Percentiles rank a stretch among this genome's conserved stretches.
Evolutionary conservation across 108 stramenopile genomes (phyloP).

Genomic region (Discostella pseudostelligera): DNA sequence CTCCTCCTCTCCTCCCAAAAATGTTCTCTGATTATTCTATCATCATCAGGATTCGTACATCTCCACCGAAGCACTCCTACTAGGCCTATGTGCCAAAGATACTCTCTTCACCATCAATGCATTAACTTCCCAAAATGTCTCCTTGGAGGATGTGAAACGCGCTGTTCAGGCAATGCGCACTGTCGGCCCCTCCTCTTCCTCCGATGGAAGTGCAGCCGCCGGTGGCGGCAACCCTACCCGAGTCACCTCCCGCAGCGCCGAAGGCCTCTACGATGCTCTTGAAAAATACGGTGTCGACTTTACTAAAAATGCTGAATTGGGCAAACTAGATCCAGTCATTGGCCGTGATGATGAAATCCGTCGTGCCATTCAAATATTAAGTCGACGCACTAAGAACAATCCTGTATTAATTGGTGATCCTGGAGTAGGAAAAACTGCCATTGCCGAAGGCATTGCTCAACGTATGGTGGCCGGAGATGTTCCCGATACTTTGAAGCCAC

Average conservation of each 20-base stretch:
- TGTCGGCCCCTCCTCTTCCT: constrained; percentile 34
- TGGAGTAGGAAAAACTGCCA: constrained; percentile 96
- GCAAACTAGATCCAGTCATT: constrained; percentile 94
- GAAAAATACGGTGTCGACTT: constrained; percentile 93
- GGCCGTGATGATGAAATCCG: constrained; percentile 97
- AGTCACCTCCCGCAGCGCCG: constrained; percentile 67
- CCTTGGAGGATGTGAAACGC: constrained; percentile 51
- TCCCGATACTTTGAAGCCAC: constrained; percentile 73
- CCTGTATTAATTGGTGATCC: constrained; percentile 96
- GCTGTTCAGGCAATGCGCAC: constrained; percentile 62
- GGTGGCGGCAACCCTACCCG: constrained; percentile 34
- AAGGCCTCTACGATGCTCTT: constrained; percentile 91
- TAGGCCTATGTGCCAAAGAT: constrained; percentile 67
- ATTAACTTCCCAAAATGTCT: constrained; percentile 53
- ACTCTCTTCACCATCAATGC: constrained; percentile 62
- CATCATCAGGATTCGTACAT: constrained; percentile 70
- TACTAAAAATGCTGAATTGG: constrained; percentile 73
- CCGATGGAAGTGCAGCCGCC: constrained; percentile 18
- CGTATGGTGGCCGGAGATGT: constrained; percentile 89
- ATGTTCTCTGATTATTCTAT: too few species aligned
- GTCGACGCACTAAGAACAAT: constrained; percentile 96
- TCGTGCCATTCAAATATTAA: constrained; percentile 91
- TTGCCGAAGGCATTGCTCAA: constrained; percentile 93
- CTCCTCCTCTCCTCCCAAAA: not conserved
- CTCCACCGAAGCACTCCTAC: constrained; percentile 71